Base-by-base conservation (phyloP, 106 monocot genomes). In the Posidonia australis region DNA sequence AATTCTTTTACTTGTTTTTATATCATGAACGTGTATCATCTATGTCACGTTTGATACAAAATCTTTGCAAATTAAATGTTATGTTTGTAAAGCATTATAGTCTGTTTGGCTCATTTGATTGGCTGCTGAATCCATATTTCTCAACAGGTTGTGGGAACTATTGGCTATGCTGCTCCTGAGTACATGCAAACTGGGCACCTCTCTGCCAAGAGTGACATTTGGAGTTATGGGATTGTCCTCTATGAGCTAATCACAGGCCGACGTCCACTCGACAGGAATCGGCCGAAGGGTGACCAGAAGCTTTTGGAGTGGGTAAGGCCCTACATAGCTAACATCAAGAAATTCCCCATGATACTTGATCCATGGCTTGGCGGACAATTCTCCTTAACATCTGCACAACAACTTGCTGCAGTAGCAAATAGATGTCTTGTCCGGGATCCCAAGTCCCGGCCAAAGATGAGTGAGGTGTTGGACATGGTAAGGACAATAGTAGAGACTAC, bases 101-200 rank as follows among this genome's bases (percentile, higher is more conserved):
- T 36, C 7, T 36, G 2, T 36, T 36, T 4, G 36, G 36, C 36
- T 4, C 36, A 13, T 20, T 49, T 14, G 5, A 49, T 1, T n/a
- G n/a, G n/a, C 4, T 5, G 13, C 48, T 49, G 48, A 49, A 49
- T 14, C 7, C 48, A 4, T 23, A n/a, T 54, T 24, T n/a, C 54
- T 24, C 3, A 66, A 75, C 82, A 90, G 90, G 73, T 90, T 47
- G 85, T 90, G 4, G 90, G 90, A 47, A 90, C 90, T 9, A 62
- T 80, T 17, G 90, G 90, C 49, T 90, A 90, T 49, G 90, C 90
- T 17, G 85, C 90, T 59, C 90, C 90, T 3, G 90, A 90, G 60
- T 90, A 90, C 67, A 72, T 90, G 59, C 76, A 78, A 14, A 90
- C 90, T 5, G 85, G 85, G 3, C 82, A 72, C 23, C 73, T 90